Base-by-base conservation (phyloP, 164 flowering plant genomes). In the Litsea cubeba region DNA sequence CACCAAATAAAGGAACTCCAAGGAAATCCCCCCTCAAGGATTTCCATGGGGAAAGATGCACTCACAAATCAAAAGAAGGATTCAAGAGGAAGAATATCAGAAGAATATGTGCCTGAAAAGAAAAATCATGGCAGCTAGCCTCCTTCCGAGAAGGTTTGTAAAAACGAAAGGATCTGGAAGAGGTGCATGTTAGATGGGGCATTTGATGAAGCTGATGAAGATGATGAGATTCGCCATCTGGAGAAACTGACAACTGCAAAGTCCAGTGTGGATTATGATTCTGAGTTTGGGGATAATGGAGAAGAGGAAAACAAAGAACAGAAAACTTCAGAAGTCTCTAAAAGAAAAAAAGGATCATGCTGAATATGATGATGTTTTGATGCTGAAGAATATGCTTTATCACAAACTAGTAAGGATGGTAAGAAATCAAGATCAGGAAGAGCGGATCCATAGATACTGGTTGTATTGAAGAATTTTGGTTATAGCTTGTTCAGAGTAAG, bases 21-120 rank as follows among this genome's bases (percentile, higher is more conserved):
- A 82, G 97, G 94, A 73, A 81, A 40, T 40, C 87, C 60, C 95
- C 95, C 5, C 87, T 92, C 96, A 89, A 84, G 79, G 91, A 88
- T 84, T 90, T 92, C 79, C 79, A 87, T 0, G 79, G 76, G 62
- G 87, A 81, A 65, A 87, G 85, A 62, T 78, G 85, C 72, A 73
- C 65, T 74, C 76, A 82, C 54, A 81, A 12, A 5, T 25, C 28
- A 50, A 72, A 8, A 57, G 50, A 23, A 57, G 32, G 51, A 69
- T 26, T 32, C 66, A 24, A 60, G 72, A 62, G 35, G 65, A n/a
- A 68, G 22, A 30, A 50, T 25, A 40, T 63, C 73, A 24, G 69
- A 75, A 24, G 58, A 6, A 40, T 35, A 14, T 63, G 30, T 18
- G 18, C 15, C 17, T 26, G 20, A 24, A 70, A 75, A 62, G 62